These are phyloP conservation scores for Sugiyamaella novakii DNA, from an alignment of 1,139 yeast genomes.

Conservation along the genomic window DNA sequence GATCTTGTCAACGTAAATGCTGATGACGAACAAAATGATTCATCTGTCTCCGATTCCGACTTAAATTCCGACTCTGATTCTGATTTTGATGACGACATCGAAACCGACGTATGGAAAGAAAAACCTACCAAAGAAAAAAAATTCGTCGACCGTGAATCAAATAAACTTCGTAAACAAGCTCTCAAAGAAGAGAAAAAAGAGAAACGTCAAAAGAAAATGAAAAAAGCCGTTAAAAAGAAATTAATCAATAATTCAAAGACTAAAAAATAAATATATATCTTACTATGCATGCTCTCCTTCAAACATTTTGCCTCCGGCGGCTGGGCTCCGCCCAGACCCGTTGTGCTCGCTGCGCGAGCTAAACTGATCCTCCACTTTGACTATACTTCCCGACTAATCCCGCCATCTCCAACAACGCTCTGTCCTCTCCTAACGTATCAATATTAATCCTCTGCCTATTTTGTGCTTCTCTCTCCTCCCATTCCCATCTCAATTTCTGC, in stretches of 20 bases:
- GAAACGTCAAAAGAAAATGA: constrained; percentile 86
- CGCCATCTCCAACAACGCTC: constrained; percentile 87
- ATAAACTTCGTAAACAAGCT: constrained; percentile 80
- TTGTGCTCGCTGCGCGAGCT: neutral
- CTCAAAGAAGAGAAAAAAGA: constrained; percentile 84
- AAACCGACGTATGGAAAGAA: constrained; percentile 50
- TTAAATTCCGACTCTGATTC: constrained; percentile 35
- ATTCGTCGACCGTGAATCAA: constrained; percentile 79
- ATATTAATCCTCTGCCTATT: constrained; percentile 72
- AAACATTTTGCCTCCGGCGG: neutral
- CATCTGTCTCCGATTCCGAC: constrained; percentile 37
- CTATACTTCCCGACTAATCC: constrained; percentile 76
- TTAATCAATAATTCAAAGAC: constrained; percentile 37
- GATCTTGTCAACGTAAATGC: constrained; percentile 33
- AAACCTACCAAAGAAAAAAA: constrained; percentile 58
- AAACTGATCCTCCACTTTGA: constrained; percentile 64
- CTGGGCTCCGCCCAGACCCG: neutral
- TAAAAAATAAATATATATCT: constrained; percentile 28
- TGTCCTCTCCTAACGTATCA: constrained; percentile 70
- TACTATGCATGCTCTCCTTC: neutral
- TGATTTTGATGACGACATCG: constrained; percentile 44
- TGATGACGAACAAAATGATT: constrained; percentile 36
- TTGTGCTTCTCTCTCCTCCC: constrained; percentile 87
- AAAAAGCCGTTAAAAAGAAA: constrained; percentile 82
- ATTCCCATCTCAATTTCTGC: constrained; percentile 78